phyloP scores from a whole-genome alignment of 1,284 basidiomycete genomes.

The Fomes fomentarius region DNA sequence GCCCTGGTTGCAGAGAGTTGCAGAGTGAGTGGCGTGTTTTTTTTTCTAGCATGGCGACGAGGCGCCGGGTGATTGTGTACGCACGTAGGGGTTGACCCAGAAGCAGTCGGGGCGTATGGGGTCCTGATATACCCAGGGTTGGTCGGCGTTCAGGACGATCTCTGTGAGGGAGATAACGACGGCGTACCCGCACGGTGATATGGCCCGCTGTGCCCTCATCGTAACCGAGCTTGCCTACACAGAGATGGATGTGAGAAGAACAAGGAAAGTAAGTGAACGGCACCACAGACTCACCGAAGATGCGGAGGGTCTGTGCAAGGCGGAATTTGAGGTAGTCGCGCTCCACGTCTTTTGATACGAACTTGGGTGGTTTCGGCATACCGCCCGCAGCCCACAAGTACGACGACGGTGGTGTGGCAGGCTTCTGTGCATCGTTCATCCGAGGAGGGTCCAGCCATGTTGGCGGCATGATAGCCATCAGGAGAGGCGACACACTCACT shows the following conservation, averaged over 20 bases:
- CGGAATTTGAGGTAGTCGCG: slow-evolving; percentile 52
- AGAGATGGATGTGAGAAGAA: background rate
- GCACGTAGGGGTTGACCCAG: slow-evolving; percentile 57
- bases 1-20: slow-evolving; percentile 33
- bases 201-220: slow-evolving; percentile 66
- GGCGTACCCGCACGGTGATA: slow-evolving; percentile 59
- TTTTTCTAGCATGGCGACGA: background rate
- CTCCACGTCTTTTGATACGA: slow-evolving; percentile 43
- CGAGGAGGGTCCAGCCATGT: no score
- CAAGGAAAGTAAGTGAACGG: background rate
- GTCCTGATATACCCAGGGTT: slow-evolving; percentile 42
- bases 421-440: no score
- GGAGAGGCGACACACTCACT: no score
- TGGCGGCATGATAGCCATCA: no score
- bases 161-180: background rate
- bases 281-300: slow-evolving; percentile 42
- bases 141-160: background rate
- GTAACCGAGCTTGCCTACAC: slow-evolving; percentile 50
- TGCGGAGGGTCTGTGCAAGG: slow-evolving; percentile 52
- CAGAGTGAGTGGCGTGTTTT: background rate
- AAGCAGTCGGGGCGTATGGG: slow-evolving; percentile 52
- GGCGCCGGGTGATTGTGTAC: slow-evolving; percentile 1
- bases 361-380: slow-evolving; percentile 29
- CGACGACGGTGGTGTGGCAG: no score
- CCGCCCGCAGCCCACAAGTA: background rate